These are phyloP conservation scores for Arthroderma sp. DNA, from an alignment of 2,329 filamentous ascomycete genomes.

Conservation along the genomic window DNA sequence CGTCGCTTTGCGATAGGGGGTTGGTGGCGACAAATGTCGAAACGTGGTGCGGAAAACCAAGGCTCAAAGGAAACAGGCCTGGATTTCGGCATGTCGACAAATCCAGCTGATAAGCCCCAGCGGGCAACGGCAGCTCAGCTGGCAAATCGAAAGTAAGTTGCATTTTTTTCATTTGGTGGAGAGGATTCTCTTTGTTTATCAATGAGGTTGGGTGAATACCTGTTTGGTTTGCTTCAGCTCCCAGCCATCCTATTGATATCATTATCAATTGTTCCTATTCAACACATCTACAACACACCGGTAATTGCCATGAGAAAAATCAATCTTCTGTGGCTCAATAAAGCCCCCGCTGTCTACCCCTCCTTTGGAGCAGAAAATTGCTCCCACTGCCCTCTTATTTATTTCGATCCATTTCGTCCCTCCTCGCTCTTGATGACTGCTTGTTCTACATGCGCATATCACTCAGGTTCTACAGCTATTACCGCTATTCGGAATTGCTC, in stretches of 20 bases:
- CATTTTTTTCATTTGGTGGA: neutral
- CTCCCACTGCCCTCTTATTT: no score
- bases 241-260: neutral
- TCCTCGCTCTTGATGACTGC: no score
- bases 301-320: neutral
- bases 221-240: neutral
- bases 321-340: neutral
- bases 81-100: constrained; percentile 26
- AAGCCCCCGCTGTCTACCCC: no score
- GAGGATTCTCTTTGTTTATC: no score
- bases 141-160: constrained; percentile 43
- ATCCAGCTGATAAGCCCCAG: constrained; percentile 33
- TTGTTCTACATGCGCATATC: no score
- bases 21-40: constrained; percentile 20
- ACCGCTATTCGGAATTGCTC: no score
- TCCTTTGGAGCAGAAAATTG: no score
- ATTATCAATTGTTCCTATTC: neutral
- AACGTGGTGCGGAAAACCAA: constrained; percentile 26
- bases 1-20: no score
- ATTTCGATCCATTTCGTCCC: no score
- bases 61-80: constrained; percentile 20
- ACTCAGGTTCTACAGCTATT: no score
- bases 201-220: neutral
- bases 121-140: constrained; percentile 43
- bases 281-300: neutral